Base-by-base conservation (phyloP, 345 rosid genomes). In the Citrus unshiu region DNA sequence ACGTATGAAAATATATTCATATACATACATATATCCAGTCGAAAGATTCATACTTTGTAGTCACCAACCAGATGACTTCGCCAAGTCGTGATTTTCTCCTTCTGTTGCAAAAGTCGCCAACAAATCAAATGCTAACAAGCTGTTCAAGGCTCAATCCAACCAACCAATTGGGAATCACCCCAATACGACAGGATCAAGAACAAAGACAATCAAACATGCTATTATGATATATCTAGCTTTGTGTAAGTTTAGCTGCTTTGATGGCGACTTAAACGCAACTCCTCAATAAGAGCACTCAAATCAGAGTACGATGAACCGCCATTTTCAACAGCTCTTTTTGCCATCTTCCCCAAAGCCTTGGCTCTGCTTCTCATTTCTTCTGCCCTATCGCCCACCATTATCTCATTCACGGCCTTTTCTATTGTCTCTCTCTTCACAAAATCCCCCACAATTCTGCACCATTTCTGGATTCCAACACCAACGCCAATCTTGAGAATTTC, bases 261-360 rank as follows among this genome's bases (percentile, higher is more conserved):
- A 16, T 54, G 58, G 22, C 58, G 7, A 5, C 58, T 56, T 6
- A 27, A 35, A 56, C 64, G 88, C 43, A 85, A 30, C 75, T 84
- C 90, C 72, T 85, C 71, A 16, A 90, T 39, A 32, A 88, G 71
- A 14, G 29, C 82, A 57, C 68, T 77, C 54, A 86, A 18, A 25
- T 84, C 88, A 22, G 77, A 80, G 27, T 74, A 29, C 46, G 92
- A 89, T 40, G 92, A 90, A 66, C 92, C 92, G 19, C 88, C 88
- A 72, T 79, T 87, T 81, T 83, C 77, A 22, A 78, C 77, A 3
- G 90, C 86, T 2, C 43, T 83, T 62, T 63, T 85, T 19, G 91
- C 90, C 85, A 76, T 81, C 60, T 73, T 78, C 49, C 68, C 73
- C 0, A 87, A 72, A 14, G 46, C 77, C 40, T 43, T 77, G 2